Evolutionary conservation across 2,329 filamentous ascomycete genomes (phyloP), one percentile per base, ranked within the genome.

Genomic region (Rhynchosporium graminicola): DNA sequence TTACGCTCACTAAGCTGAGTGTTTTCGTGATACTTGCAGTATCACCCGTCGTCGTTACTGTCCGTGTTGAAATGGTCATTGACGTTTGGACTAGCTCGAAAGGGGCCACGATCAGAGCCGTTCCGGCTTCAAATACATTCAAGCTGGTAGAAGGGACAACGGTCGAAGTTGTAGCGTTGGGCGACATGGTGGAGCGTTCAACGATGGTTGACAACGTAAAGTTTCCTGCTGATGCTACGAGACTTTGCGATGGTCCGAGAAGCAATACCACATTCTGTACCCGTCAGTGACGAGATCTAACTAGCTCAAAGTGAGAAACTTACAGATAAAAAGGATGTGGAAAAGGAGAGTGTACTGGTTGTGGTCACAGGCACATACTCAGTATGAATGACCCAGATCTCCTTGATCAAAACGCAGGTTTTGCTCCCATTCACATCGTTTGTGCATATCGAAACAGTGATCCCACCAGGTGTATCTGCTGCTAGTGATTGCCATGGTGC

Each of bases 401-500:
- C 67, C n/a, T 55, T 61, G 26, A 70, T 63, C 15, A 57, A 36
- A 1, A 47, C 47, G 42, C 70, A 72, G 3, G 15, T 64, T 13
- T 59, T 4, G 4, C 40, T 20, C 3, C 60, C 63, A 1, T 42
- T 12, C 3, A 60, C 33, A 54, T 66, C 63, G 1, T 29, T 51
- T 42, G 51, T 64, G 52, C 70, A 71, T 7, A 67, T 60, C 9
- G 60, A 10, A 10, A 71, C 64, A 13, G 64, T 66, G 15, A 72
- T 69, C 6, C 63, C 61, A 28, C 55, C 61, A 1, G 66, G 65
- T 20, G 63, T 60, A 50, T 67, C 52, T 10, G 67, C 67, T 43
- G 59, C 65, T 12, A 72, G 45, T n/a, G 67, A 67, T 55, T 69
- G 68, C 70, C 70, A 72, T 20, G 70, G 68, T 28, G 69, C 67